Percentiles rank a stretch among this genome's conserved stretches.
phyloP scores from a whole-genome alignment of 2,329 filamentous ascomycete species.

The Albifimbria verrucaria region DNA sequence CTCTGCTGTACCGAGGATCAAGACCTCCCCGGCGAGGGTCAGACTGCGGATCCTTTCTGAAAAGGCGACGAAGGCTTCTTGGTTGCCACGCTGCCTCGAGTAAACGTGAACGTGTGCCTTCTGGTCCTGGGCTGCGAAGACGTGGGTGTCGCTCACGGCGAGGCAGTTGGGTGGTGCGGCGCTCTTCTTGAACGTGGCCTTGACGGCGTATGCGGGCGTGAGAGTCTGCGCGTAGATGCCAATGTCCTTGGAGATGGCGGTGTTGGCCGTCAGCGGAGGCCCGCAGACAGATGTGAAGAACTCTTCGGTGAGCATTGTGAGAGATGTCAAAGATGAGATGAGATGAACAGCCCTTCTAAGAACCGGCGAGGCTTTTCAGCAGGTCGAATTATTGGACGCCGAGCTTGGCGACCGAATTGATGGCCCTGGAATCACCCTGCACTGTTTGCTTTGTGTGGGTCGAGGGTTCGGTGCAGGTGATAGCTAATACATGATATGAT shows the following conservation, averaged over 20 bases:
- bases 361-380: no score
- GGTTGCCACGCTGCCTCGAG: slow-evolving; percentile 74
- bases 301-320: slow-evolving; percentile 55
- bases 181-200: slow-evolving; percentile 86
- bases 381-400: no score
- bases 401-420: no score
- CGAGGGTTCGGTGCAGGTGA: neutral
- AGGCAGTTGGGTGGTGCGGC: slow-evolving; percentile 75
- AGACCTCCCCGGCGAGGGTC: slow-evolving; percentile 66
- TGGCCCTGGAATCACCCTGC: no score
- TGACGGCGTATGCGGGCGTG: slow-evolving; percentile 72
- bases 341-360: no score
- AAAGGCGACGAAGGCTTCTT: slow-evolving; percentile 86
- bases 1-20: slow-evolving; percentile 78
- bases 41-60: slow-evolving; percentile 81
- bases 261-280: slow-evolving; percentile 57
- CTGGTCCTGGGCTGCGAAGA: slow-evolving; percentile 87
- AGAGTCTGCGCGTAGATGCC: slow-evolving; percentile 84
- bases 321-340: neutral
- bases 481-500: no score
- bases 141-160: slow-evolving; percentile 74
- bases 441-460: neutral
- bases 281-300: slow-evolving; percentile 59
- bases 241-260: slow-evolving; percentile 69
- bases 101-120: slow-evolving; percentile 95